A percentile compares a stretch with the other conserved stretches of the same genome.
phyloP scores from a whole-genome alignment of 768 basidiomycete species.

The Leccinum boreale region DNA sequence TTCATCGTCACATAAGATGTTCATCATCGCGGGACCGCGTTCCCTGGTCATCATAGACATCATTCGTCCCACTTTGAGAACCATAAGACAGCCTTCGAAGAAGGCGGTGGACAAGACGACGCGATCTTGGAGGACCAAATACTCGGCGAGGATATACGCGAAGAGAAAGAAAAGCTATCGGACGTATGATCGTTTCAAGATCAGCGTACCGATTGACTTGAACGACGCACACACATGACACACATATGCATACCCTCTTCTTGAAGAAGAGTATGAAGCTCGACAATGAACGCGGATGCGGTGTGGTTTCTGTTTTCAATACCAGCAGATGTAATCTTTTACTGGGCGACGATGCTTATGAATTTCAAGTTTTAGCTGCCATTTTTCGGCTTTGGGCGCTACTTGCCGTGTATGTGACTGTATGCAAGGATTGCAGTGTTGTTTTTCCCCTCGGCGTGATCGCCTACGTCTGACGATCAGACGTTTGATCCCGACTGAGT shows the following conservation, averaged over 20 bases:
- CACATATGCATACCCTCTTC: background rate
- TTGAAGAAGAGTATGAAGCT: background rate
- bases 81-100: conserved; percentile 74
- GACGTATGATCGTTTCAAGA: conserved; percentile 7
- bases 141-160: conserved; percentile 4
- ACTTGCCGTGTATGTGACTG: background rate
- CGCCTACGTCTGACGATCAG: background rate
- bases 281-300: background rate
- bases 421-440: background rate
- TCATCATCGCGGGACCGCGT: background rate
- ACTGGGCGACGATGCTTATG: background rate
- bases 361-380: background rate
- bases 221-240: background rate
- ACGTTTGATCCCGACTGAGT: background rate
- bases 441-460: background rate
- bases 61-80: conserved; percentile 84
- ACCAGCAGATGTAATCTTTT: background rate
- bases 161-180: conserved; percentile 20
- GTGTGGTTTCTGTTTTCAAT: background rate
- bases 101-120: conserved; percentile 61
- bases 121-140: conserved; percentile 31
- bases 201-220: background rate
- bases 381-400: background rate
- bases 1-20: background rate
- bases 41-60: conserved; percentile 38